Base-by-base conservation (phyloP, 768 basidiomycete genomes). In the Tephrocybe rancida region DNA sequence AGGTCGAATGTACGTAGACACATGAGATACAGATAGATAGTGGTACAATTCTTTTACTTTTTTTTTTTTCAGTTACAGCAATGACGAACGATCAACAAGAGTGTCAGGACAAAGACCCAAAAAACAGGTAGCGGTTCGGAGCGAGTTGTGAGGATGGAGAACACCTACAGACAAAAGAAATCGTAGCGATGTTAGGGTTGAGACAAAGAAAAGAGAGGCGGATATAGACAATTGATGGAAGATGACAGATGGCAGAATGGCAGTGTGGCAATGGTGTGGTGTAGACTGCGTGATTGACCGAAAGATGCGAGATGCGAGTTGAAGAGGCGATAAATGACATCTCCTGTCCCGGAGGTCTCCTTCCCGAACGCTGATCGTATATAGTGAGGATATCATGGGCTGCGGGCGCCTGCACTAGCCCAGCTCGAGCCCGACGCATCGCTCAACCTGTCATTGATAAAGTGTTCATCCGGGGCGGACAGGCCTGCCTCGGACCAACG, bases 361-460 rank as follows among this genome's bases (percentile, higher is more conserved):
- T 19, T 44, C 39, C 21, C 39, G 24, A 27, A 18, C 38, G 50
- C 38, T 35, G n/a, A 30, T 27, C 25, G 19, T 38, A 6, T 22
- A 14, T 16, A 21, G 18, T 41, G 6, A 5, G 25, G 30, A 13
- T 8, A 6, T 50, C 27, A 61, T 34, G 44, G 57, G 27, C 50
- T 53, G 32, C 52, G 59, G 25, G 47, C 44, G 13, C 58, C 50
- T 13, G 48, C 64, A 46, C 64, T 63, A 24, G 55, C 55, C 64
- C 64, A 65, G 41, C 64, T 65, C 11, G 58, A 61, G 13, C 48
- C 56, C 14, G 62, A 63, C 3, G 44, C 21, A 32, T 64, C 58
- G 22, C 60, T 48, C 11, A 18, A 47, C 14, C 49, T 30, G 29
- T 61, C 61, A 27, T 55, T 50, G 11, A 48, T 26, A 18, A 52